phyloP scores from a whole-genome alignment of 805 yeast genomes.

The Helenozyma baotianmanensis region DNA sequence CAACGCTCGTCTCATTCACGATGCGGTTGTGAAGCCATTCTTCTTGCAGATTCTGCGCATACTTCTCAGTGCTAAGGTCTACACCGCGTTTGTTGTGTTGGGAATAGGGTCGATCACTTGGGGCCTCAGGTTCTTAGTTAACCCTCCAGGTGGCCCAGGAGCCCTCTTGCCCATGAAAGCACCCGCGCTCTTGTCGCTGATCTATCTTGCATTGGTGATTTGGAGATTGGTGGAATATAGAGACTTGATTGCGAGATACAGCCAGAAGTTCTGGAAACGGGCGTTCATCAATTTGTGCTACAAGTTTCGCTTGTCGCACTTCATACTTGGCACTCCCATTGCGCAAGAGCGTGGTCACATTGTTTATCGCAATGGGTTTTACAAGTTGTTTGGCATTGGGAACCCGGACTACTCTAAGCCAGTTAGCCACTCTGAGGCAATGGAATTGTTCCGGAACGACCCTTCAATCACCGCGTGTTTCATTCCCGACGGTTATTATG shows the following conservation, averaged over 20 bases:
- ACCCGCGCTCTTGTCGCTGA: constrained; percentile 3
- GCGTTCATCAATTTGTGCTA: constrained; percentile 54
- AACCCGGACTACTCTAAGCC: constrained; percentile 59
- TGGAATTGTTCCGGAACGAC: constrained; percentile 37
- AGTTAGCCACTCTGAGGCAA: constrained; percentile 44
- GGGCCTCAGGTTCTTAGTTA: constrained; percentile 29
- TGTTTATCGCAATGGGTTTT: constrained; percentile 47
- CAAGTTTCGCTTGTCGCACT: constrained; percentile 72
- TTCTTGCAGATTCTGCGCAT: constrained; percentile 68
- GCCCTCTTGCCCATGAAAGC: constrained; percentile 25
- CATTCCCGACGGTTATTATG: constrained; percentile 74
- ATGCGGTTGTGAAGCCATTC: constrained; percentile 77
- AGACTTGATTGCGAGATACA: constrained; percentile 22
- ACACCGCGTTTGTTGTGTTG: constrained; percentile 62
- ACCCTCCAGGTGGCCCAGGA: constrained; percentile 10
- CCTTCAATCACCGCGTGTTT: constrained; percentile 49
- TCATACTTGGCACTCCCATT: constrained; percentile 58
- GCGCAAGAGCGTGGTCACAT: constrained; percentile 69
- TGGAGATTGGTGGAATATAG: constrained; percentile 4
- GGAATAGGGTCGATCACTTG: constrained; percentile 72
- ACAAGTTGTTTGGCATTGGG: constrained; percentile 37
- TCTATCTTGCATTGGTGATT: constrained; percentile 2
- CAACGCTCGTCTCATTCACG: constrained; percentile 77
- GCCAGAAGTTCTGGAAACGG: constrained; percentile 55
- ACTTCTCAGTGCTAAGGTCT: constrained; percentile 66